A percentile compares a stretch with the other conserved stretches of the same genome.
Conservation (phyloP, 208 protist species). For the Lotmaria passim region DNA sequence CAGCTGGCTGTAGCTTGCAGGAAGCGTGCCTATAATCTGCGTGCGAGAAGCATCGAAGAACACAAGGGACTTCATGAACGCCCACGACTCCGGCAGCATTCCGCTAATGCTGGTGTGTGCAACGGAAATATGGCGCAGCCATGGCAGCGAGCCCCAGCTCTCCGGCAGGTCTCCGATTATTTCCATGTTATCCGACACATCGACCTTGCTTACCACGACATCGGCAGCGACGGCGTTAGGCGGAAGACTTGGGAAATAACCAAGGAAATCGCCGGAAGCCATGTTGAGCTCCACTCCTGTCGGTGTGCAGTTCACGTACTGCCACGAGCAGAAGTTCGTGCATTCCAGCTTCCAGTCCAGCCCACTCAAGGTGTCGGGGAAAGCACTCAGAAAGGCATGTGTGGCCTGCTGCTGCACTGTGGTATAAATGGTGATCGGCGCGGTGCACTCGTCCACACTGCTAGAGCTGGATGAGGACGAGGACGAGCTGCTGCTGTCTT, state of each 20-base stretch:
- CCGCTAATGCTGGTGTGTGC: slow-evolving; percentile 10
- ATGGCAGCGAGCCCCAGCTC: slow-evolving; percentile 5
- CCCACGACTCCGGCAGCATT: not conserved
- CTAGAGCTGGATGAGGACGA: slow-evolving; percentile 9
- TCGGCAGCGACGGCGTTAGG: not conserved
- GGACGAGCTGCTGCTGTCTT: not conserved
- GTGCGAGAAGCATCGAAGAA: slow-evolving; percentile 2
- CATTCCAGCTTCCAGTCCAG: too few relatives aligned
- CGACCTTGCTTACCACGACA: slow-evolving; percentile 13
- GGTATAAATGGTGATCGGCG: too few relatives aligned
- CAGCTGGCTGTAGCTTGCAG: too few relatives aligned
- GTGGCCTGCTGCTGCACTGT: too few relatives aligned
- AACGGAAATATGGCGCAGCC: slow-evolving; percentile 7
- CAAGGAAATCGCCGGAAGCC: not conserved
- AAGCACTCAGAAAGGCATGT: too few relatives aligned
- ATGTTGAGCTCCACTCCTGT: slow-evolving; percentile 21
- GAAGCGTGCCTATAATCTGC: not conserved
- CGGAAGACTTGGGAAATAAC: slow-evolving; percentile 1
- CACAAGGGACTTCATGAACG: not conserved
- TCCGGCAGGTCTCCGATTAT: slow-evolving; percentile 7
- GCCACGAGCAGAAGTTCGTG: too few relatives aligned
- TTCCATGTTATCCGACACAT: not conserved
- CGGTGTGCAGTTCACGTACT: too few relatives aligned
- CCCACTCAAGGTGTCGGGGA: too few relatives aligned
- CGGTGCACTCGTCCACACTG: too few relatives aligned